phyloP scores from a whole-genome alignment of 2,329 filamentous ascomycete species.

The Calcarisporium arbuscula region DNA sequence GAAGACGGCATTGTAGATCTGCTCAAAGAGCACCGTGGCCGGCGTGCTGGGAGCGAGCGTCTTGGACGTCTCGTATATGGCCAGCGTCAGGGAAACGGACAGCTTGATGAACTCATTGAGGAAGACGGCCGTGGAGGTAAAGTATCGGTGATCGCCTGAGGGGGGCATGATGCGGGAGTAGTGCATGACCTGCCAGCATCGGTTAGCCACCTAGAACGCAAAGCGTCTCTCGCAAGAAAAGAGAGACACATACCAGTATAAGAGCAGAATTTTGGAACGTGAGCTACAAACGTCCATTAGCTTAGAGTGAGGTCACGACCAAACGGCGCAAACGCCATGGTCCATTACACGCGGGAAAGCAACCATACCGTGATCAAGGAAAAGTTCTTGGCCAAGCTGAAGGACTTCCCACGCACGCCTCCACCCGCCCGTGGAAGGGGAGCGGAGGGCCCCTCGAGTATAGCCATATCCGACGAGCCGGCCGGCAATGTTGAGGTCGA shows the following conservation, averaged over 20 bases:
- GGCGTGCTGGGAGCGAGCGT: slow-evolving; percentile 73
- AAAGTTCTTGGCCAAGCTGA: slow-evolving; percentile 14
- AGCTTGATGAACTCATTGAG: slow-evolving; percentile 91
- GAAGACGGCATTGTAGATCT: slow-evolving; percentile 76
- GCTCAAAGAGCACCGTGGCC: slow-evolving; percentile 71
- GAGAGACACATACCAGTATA: slow-evolving; percentile 51
- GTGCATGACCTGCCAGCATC: slow-evolving; percentile 94
- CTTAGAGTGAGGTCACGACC: slow-evolving; percentile 3
- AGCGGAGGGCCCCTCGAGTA: slow-evolving; percentile 11
- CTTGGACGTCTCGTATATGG: slow-evolving; percentile 78
- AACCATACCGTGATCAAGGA: slow-evolving; percentile 18
- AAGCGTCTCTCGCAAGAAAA: neutral
- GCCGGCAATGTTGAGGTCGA: too few relatives aligned
- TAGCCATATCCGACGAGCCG: slow-evolving; percentile 12
- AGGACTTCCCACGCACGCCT: slow-evolving; percentile 6
- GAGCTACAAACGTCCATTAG: slow-evolving; percentile 44
- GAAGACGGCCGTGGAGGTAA: slow-evolving; percentile 89
- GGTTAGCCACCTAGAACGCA: too few relatives aligned
- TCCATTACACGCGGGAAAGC: slow-evolving; percentile 3
- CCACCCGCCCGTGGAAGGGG: slow-evolving; percentile 8
- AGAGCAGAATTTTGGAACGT: slow-evolving; percentile 70
- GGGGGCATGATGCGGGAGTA: slow-evolving; percentile 93
- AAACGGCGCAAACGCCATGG: neutral
- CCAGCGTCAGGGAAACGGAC: slow-evolving; percentile 76
- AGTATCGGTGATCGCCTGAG: slow-evolving; percentile 76